Evolutionary conservation across 306 rosid genomes (phyloP).

Genomic region (Vigna mungo): DNA sequence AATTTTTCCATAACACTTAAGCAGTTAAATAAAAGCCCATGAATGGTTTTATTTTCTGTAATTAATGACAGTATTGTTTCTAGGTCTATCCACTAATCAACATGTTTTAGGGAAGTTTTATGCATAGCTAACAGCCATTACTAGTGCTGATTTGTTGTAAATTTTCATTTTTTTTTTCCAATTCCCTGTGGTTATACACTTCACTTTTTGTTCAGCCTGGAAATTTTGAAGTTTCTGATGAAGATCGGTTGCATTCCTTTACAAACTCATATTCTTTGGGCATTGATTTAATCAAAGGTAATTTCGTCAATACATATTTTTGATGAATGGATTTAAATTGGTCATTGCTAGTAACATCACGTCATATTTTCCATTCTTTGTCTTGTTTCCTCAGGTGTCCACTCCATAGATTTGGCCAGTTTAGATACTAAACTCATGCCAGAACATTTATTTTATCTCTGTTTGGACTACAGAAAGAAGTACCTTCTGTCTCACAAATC

Average conservation of each 20-base stretch:
- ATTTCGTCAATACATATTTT: neutral
- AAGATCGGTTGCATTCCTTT: constrained; percentile 67
- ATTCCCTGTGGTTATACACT: neutral
- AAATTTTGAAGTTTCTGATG: constrained; percentile 57
- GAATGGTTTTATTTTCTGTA: neutral
- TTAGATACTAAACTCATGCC: constrained; percentile 78
- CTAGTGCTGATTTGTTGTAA: neutral
- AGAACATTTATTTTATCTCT: constrained; percentile 79
- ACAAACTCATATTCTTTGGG: constrained; percentile 71
- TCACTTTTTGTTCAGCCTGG: constrained; percentile 66
- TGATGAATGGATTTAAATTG: neutral
- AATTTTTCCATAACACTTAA: neutral
- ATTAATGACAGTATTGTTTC: neutral
- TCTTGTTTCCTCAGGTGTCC: constrained; percentile 54
- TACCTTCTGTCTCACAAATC: constrained; percentile 54
- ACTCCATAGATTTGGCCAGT: constrained; percentile 56
- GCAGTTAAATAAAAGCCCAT: neutral
- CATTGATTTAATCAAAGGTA: constrained; percentile 68
- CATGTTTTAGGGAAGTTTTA: neutral
- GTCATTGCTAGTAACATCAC: constrained; percentile 2
- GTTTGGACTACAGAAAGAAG: constrained; percentile 66
- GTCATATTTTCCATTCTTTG: neutral
- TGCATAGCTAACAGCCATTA: neutral
- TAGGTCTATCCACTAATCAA: neutral
- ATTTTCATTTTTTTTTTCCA: constrained; percentile 2